phyloP scores from a whole-genome alignment of 2,329 filamentous ascomycete species.

The Intubia oerlemansii region DNA sequence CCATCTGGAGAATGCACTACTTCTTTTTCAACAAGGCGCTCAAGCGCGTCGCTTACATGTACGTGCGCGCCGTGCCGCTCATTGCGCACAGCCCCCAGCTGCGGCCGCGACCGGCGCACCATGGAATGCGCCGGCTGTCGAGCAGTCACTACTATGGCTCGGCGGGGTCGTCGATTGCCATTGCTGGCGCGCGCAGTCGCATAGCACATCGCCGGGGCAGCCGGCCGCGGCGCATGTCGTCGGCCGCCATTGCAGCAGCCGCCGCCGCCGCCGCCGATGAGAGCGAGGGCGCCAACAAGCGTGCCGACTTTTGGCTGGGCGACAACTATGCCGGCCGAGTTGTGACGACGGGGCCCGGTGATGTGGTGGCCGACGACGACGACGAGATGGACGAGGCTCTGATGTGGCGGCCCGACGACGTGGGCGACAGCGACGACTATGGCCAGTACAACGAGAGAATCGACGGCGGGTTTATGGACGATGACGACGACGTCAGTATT shows the following conservation, averaged over 20 bases:
- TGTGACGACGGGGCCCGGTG: conserved; percentile 20
- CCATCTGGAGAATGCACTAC: conserved; percentile 89
- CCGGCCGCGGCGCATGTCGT: not conserved
- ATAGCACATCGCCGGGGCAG: conserved; percentile 5
- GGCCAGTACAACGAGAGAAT: conserved; percentile 17
- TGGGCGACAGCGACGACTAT: conserved; percentile 32
- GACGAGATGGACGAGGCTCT: conserved; percentile 27
- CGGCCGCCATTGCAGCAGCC: conserved; percentile 2
- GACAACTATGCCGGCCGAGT: conserved; percentile 33
- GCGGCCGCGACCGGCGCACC: conserved; percentile 13
- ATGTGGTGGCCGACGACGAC: conserved; percentile 26
- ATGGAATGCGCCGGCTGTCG: conserved; percentile 4
- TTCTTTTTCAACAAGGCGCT: conserved; percentile 91
- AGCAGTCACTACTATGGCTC: conserved; percentile 3
- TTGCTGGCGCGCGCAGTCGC: conserved; percentile 2
- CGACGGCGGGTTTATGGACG: conserved; percentile 26
- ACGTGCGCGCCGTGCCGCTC: conserved; percentile 71
- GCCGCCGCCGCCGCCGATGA: conserved; percentile 8
- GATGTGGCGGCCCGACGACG: conserved; percentile 35
- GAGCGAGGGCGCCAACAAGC: conserved; percentile 49
- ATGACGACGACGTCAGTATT: conserved; percentile 10
- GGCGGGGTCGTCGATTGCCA: conserved; percentile 4
- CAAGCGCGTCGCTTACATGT: conserved; percentile 87
- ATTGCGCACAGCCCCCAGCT: conserved; percentile 39
- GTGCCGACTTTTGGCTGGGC: conserved; percentile 75